Percentiles rank a stretch among this genome's conserved stretches.
Conservation (phyloP, 2,329 filamentous ascomycete genomes). For the Decorospora gaudefroyi region DNA sequence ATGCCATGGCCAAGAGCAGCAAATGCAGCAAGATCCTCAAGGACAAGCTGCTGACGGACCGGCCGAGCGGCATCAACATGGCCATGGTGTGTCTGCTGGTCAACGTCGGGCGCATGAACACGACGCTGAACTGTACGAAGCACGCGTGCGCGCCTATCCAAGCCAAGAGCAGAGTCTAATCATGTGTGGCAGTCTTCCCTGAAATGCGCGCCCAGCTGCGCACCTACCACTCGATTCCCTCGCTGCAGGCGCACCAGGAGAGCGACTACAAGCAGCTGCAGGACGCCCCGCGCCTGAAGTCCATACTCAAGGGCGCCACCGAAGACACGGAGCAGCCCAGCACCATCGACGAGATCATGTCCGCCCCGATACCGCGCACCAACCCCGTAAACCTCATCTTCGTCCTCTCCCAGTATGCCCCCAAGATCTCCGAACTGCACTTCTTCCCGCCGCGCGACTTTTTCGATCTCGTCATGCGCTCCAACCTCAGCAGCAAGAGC, state of each 20-base stretch:
- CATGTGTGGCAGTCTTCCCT: slow-evolving; percentile 79
- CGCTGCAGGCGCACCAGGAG: slow-evolving; percentile 91
- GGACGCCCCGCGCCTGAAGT: slow-evolving; percentile 93
- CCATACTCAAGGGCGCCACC: slow-evolving; percentile 93
- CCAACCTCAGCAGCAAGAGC: slow-evolving; percentile 77
- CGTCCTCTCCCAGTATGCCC: slow-evolving; percentile 84
- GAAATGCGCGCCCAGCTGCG: slow-evolving; percentile 98
- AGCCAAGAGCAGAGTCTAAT: slow-evolving; percentile 10
- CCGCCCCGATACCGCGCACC: slow-evolving; percentile 70
- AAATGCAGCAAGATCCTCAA: slow-evolving; percentile 99
- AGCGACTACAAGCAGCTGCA: slow-evolving; percentile 98
- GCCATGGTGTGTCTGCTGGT: slow-evolving; percentile 98
- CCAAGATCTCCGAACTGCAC: slow-evolving; percentile 90
- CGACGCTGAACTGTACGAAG: slow-evolving; percentile 86
- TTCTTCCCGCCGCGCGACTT: slow-evolving; percentile 87
- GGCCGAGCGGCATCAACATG: slow-evolving; percentile 93
- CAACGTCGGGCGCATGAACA: slow-evolving; percentile 98
- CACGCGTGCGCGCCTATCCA: neutral
- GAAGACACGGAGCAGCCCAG: slow-evolving; percentile 87
- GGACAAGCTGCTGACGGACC: slow-evolving; percentile 92
- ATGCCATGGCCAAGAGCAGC: slow-evolving; percentile 97
- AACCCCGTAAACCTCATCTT: slow-evolving; percentile 98
- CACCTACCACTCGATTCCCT: slow-evolving; percentile 97
- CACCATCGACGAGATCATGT: slow-evolving; percentile 80
- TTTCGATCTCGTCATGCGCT: slow-evolving; percentile 94